Percentiles rank a stretch among this genome's conserved stretches.
These are phyloP conservation scores for Athelia sp. DNA, from an alignment of 1,284 basidiomycete species.

Conservation along the genomic window DNA sequence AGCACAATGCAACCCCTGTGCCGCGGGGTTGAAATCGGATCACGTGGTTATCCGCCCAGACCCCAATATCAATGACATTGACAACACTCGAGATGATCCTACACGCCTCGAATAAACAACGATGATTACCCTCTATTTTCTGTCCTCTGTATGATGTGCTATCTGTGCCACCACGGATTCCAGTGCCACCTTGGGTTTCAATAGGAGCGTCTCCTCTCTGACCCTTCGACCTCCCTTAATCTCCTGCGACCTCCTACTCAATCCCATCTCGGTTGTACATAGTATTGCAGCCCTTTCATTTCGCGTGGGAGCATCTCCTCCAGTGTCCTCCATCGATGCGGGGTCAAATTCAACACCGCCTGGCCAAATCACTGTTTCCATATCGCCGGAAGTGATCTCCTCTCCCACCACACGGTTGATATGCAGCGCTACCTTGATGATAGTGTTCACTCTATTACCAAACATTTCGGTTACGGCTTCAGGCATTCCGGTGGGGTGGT, in stretches of 20 bases:
- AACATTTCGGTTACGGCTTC: slow-evolving; percentile 13
- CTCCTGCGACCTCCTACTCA: slow-evolving; percentile 20
- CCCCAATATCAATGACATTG: too few species aligned
- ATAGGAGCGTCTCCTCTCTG: slow-evolving; percentile 20
- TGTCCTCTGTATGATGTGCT: too few species aligned
- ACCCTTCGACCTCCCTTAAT: slow-evolving; percentile 17
- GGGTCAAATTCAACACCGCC: slow-evolving; percentile 19
- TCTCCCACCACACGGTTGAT: slow-evolving; percentile 27
- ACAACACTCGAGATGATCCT: too few species aligned
- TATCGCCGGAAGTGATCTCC: slow-evolving; percentile 24
- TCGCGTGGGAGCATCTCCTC: slow-evolving; percentile 20
- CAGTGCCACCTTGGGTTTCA: slow-evolving; percentile 28
- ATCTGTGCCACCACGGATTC: slow-evolving; percentile 24
- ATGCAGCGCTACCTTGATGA: slow-evolving; percentile 20
- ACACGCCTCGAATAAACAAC: too few species aligned
- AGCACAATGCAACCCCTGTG: too few species aligned
- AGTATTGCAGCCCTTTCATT: slow-evolving; percentile 13
- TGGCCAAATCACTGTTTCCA: slow-evolving; percentile 22
- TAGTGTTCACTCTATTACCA: slow-evolving; percentile 19
- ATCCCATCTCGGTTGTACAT: slow-evolving; percentile 27
- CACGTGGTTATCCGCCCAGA: too few species aligned
- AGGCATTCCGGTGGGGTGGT: too few species aligned
- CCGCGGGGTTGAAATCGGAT: too few species aligned
- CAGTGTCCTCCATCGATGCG: slow-evolving; percentile 23
- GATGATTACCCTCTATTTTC: too few species aligned